Percentiles rank a stretch among this genome's conserved stretches.
phyloP scores from a whole-genome alignment of 768 basidiomycete genomes.

The Saitozyma sp. region DNA sequence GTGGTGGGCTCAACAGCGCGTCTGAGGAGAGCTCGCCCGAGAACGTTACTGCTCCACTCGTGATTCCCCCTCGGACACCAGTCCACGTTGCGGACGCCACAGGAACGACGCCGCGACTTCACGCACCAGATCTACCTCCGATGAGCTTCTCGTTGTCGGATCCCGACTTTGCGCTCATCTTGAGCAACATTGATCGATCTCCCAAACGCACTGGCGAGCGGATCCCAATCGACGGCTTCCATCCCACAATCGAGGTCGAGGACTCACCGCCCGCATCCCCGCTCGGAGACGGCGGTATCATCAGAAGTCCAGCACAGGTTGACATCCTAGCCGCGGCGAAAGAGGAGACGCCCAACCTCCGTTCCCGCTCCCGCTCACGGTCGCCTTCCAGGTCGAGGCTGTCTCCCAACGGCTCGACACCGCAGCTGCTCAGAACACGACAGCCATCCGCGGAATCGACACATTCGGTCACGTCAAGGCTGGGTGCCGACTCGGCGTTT shows the following conservation, averaged over 20 bases:
- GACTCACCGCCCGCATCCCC: conserved; percentile 15
- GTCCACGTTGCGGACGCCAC: too few species aligned
- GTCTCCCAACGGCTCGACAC: conserved; percentile 30
- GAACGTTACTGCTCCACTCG: too few species aligned
- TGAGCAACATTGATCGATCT: conserved; percentile 43
- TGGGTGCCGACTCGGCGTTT: conserved; percentile 33
- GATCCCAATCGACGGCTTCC: background rate
- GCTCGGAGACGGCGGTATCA: background rate
- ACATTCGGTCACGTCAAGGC: conserved; percentile 24
- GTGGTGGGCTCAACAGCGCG: too few species aligned
- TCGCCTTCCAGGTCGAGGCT: conserved; percentile 20
- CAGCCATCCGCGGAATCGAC: conserved; percentile 42
- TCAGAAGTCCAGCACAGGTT: conserved; percentile 47
- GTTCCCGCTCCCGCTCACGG: conserved; percentile 4
- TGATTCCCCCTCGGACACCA: too few species aligned
- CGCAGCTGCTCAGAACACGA: conserved; percentile 33
- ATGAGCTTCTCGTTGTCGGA: conserved; percentile 87
- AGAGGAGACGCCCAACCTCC: background rate
- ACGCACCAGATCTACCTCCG: conserved; percentile 82
- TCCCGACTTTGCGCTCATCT: conserved; percentile 65
- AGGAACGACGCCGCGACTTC: conserved; percentile 56
- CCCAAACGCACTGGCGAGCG: conserved; percentile 12
- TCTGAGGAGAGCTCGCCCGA: too few species aligned
- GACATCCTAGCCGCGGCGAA: conserved; percentile 59
- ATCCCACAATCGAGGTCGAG: conserved; percentile 5